phyloP scores from a whole-genome alignment of 129 eudicot species.

The Oenanthe sinensis region DNA sequence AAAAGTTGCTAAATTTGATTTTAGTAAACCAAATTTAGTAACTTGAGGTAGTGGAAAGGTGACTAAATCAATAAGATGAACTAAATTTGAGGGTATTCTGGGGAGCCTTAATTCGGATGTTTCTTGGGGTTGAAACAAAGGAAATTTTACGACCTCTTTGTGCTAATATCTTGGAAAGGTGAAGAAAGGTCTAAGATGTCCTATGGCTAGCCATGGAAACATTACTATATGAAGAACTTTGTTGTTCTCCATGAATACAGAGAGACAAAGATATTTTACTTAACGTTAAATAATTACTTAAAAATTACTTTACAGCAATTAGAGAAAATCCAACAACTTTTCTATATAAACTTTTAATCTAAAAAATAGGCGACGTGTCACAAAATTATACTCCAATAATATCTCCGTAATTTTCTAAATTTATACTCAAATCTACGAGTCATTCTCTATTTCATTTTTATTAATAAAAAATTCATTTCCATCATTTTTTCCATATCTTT shows the following conservation, averaged over 20 bases:
- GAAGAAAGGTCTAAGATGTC: conserved; percentile 69
- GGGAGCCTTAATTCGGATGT: conserved; percentile 50
- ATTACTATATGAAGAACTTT: conserved; percentile 46
- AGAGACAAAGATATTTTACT: neutral
- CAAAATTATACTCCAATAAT: no score
- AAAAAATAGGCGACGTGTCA: no score
- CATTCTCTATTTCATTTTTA: no score
- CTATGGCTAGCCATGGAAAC: conserved; percentile 97
- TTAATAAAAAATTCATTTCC: no score
- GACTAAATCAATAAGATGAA: conserved; percentile 33
- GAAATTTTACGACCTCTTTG: conserved; percentile 52
- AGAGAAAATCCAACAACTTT: no score
- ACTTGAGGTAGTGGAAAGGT: conserved; percentile 43
- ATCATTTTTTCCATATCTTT: no score
- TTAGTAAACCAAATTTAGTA: conserved; percentile 52
- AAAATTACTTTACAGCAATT: no score
- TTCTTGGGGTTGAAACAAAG: conserved; percentile 69
- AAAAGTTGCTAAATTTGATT: conserved; percentile 28
- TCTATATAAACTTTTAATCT: no score
- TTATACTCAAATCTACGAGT: no score
- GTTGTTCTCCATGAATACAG: conserved; percentile 24
- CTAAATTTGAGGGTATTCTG: conserved; percentile 35
- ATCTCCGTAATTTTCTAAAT: no score
- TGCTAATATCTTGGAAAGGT: conserved; percentile 48
- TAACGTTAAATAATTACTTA: no score